phyloP scores from a whole-genome alignment of 352 stramenopile genomes.

The Globisporangium mamillatum region DNA sequence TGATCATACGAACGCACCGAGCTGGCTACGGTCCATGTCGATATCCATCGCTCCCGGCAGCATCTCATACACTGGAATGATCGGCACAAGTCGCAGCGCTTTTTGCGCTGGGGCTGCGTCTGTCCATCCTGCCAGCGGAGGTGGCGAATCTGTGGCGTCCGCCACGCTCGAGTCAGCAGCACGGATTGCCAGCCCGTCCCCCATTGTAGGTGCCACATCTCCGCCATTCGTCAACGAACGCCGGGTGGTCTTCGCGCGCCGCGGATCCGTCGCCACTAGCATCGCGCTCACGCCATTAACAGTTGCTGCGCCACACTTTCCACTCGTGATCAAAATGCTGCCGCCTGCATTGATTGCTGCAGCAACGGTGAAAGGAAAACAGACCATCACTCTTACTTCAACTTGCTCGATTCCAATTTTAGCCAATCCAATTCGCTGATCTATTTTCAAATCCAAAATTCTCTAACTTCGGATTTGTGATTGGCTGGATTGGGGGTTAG shows the following conservation, averaged over 20 bases:
- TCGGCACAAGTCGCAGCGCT: constrained; percentile 18
- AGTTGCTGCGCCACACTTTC: neutral
- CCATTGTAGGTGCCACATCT: neutral
- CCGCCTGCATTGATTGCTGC: neutral
- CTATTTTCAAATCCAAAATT: neutral
- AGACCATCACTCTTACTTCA: constrained; percentile 15
- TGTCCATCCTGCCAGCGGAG: neutral
- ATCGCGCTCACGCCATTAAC: neutral
- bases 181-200: neutral
- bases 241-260: neutral
- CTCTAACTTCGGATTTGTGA: neutral
- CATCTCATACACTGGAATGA: constrained; percentile 23
- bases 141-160: neutral
- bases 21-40: constrained; percentile 26
- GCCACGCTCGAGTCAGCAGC: neutral
- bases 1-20: constrained; percentile 24
- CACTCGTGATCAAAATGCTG: neutral
- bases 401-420: neutral
- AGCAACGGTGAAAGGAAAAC: constrained; percentile 5
- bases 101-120: neutral
- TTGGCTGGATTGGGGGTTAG: neutral
- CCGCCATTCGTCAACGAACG: neutral
- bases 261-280: neutral
- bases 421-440: neutral
- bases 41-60: constrained; percentile 24